Evolutionary conservation across 305 asterid species (phyloP), one percentile per base, ranked within the genome.

Genomic region (Fraxinus dipetala): DNA sequence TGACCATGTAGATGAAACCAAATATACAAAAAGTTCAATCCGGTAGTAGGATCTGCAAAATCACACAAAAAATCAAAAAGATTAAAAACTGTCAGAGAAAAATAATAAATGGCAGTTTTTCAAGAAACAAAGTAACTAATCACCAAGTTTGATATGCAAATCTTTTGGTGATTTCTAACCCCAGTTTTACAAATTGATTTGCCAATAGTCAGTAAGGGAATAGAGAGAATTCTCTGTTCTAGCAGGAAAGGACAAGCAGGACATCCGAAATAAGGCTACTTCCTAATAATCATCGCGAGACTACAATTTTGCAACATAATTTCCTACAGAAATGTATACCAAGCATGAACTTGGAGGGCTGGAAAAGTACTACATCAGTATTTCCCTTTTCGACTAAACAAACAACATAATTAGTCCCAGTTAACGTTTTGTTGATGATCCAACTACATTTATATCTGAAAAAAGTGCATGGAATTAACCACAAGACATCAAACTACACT

Each of bases 41-140:
- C 40, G 75, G 75, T 69, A 4, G 38, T 69, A 13, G 65, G 79
- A 76, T 76, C 79, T 76, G 43, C 69, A 76, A 28, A 75, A 38
- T 24, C 9, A 14, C 20, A 45, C 30, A 26, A 51, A 14, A 26
- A 32, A 48, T 75, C 78, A 75, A 28, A 36, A 9, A 40, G 35
- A 75, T 56, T 16, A 28, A 9, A 76, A 75, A 76, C 14, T 4
- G 24, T 43, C 32, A 28, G 1, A 76, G 79, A 40, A 14, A 16
- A 16, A 51, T 30, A 13, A 75, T 61, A 24, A 65, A 22, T 69
- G 40, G 20, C 20, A 69, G 38, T 30, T 28, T 69, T 7, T 11
- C 6, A 8, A 20, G 40, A 69, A 24, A 28, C 32, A n/a, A 6
- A 2, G 38, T 28, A 69, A 30, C 40, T 13, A 69, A 69, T 13